Base-by-base conservation (phyloP, 257 asterid genomes). In the Jacaranda mimosifolia region DNA sequence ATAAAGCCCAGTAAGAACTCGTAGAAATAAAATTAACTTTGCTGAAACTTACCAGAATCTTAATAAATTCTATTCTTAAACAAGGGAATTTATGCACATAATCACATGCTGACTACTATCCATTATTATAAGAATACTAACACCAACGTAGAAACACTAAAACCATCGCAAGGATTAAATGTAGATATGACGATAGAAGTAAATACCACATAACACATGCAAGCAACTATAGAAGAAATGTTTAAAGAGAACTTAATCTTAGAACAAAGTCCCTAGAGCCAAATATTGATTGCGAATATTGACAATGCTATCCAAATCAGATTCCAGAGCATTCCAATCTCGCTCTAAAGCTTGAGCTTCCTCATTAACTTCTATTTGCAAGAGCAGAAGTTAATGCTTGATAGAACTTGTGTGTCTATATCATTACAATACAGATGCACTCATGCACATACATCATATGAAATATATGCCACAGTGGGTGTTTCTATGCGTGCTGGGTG, bases 251-350 rank as follows among this genome's bases (percentile, higher is more conserved):
- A 73, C 92, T 80, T 82, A 91, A 94, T 51, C n/a, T 76, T 80
- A 79, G 83, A 79, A 85, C 80, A 66, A 93, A 92, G 85, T 91
- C 97, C 63, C 72, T 58, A 14, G 97, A 93, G 52, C 97, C 98
- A n/a, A n/a, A n/a, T n/a, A n/a, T n/a, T n/a, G n/a, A n/a, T n/a
- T n/a, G n/a, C n/a, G n/a, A n/a, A n/a, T n/a, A n/a, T n/a, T n/a
- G n/a, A n/a, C n/a, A n/a, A n/a, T n/a, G n/a, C n/a, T n/a, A n/a
- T n/a, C n/a, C n/a, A n/a, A n/a, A n/a, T n/a, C n/a, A n/a, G n/a
- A n/a, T n/a, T n/a, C n/a, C n/a, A n/a, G n/a, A n/a, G n/a, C n/a
- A n/a, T n/a, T n/a, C n/a, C n/a, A n/a, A n/a, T n/a, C n/a, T n/a
- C n/a, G n/a, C n/a, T n/a, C n/a, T n/a, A n/a, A n/a, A n/a, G n/a